These are phyloP conservation scores for Miscanthus lutarioriparius DNA, from an alignment of 176 grass and related monocot species.

Conservation along the genomic window DNA sequence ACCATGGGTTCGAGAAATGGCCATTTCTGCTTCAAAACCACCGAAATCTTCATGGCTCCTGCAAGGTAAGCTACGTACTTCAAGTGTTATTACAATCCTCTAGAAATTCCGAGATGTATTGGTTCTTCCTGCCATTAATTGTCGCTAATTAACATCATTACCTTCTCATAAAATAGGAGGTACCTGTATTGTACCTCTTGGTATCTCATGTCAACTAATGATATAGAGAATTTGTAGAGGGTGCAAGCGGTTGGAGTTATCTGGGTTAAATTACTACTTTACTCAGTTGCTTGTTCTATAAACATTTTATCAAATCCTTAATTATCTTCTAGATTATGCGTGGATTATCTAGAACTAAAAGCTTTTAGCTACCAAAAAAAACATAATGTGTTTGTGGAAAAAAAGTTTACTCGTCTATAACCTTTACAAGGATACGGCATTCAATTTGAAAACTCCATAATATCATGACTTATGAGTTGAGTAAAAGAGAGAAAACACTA, in stretches of 20 bases:
- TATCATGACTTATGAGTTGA: background rate
- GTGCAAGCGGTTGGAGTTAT: constrained; percentile 4
- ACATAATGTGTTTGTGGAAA: background rate
- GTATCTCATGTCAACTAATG: background rate
- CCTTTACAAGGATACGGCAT: background rate
- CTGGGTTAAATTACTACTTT: background rate
- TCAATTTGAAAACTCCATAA: background rate
- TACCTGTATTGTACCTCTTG: background rate
- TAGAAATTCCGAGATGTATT: background rate
- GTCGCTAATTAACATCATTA: background rate
- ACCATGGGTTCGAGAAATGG: constrained; percentile 5
- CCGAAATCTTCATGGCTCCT: constrained; percentile 4
- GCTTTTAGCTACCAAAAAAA: background rate
- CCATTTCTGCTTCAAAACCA: constrained; percentile 30
- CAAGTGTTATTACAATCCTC: background rate
- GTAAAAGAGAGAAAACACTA: constrained; percentile 13
- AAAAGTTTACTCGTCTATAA: background rate
- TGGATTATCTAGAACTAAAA: background rate
- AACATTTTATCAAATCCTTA: constrained; percentile 8
- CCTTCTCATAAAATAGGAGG: background rate
- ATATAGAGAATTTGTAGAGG: background rate
- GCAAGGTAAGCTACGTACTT: constrained; percentile 24
- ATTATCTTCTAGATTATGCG: background rate
- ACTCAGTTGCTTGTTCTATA: constrained; percentile 4
- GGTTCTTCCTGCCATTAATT: background rate